These are phyloP conservation scores for Tuber brumale DNA, from an alignment of 495 filamentous ascomycete genomes.

Conservation along the genomic window DNA sequence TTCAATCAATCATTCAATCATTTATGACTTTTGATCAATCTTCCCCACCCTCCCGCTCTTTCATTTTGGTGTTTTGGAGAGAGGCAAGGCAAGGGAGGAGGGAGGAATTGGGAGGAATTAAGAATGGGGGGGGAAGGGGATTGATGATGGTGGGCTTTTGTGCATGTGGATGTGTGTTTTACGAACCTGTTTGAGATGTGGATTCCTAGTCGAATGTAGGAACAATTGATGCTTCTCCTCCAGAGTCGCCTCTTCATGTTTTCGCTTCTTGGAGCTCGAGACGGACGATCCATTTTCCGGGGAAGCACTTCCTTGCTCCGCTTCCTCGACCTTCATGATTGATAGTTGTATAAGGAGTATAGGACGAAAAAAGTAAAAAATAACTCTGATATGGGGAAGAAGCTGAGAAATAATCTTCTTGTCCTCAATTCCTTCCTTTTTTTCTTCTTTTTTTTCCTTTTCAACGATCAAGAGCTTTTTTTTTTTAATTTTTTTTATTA, in stretches of 20 bases:
- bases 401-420: background rate
- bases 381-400: background rate
- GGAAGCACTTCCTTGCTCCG: conserved; percentile 18
- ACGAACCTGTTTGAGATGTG: conserved; percentile 41
- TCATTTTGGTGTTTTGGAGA: background rate
- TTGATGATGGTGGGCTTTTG: background rate
- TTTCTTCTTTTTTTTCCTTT: background rate
- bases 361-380: background rate
- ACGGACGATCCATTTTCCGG: conserved; percentile 26
- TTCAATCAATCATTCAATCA: background rate
- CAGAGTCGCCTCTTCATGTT: conserved; percentile 39
- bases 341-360: background rate
- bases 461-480: background rate
- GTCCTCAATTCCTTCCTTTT: background rate
- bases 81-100: background rate
- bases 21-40: background rate
- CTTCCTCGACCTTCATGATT: background rate
- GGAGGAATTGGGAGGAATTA: background rate
- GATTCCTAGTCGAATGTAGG: conserved; percentile 31
- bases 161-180: conserved; percentile 3
- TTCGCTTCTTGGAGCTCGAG: conserved; percentile 33
- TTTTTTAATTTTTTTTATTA: conserved; percentile 12
- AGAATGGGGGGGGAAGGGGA: background rate
- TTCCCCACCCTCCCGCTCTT: background rate
- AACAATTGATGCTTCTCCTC: conserved; percentile 38